Conservation (phyloP, 352 stramenopile species). For the Phytophthora fragariae region DNA sequence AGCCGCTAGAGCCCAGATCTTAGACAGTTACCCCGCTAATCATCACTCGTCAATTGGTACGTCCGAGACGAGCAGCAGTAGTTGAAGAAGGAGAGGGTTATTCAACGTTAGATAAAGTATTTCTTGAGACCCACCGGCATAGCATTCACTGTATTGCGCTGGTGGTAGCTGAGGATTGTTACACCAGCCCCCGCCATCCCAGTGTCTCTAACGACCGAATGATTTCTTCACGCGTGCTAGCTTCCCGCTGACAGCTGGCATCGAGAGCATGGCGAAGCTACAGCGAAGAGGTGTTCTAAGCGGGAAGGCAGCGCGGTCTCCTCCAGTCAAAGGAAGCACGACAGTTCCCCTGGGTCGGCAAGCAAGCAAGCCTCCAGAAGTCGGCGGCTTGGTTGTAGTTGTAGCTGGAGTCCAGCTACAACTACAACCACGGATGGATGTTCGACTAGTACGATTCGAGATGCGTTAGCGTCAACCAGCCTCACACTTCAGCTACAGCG, state of each 20-base stretch:
- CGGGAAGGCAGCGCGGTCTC: conserved; percentile 5
- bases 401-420: background rate
- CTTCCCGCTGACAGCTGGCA: conserved; percentile 1
- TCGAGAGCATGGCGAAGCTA: conserved; percentile 2
- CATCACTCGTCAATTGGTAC: conserved; percentile 10
- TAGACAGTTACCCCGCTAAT: conserved; percentile 29
- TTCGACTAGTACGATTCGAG: background rate
- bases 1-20: conserved; percentile 32
- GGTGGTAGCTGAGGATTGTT: background rate
- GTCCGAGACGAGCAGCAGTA: conserved; percentile 37
- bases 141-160: background rate
- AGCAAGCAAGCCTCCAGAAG: background rate
- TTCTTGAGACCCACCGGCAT: background rate
- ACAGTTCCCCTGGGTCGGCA: background rate
- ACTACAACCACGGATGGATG: background rate
- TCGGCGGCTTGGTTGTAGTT: no score
- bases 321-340: background rate
- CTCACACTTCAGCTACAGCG: background rate
- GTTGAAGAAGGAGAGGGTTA: background rate
- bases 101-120: conserved; percentile 19
- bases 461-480: background rate
- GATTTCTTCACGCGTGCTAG: conserved; percentile 3
- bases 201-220: background rate
- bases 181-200: background rate
- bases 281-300: conserved; percentile 13